Conservation (phyloP, 257 asterid species). For the Fraxinus pennsylvanica region DNA sequence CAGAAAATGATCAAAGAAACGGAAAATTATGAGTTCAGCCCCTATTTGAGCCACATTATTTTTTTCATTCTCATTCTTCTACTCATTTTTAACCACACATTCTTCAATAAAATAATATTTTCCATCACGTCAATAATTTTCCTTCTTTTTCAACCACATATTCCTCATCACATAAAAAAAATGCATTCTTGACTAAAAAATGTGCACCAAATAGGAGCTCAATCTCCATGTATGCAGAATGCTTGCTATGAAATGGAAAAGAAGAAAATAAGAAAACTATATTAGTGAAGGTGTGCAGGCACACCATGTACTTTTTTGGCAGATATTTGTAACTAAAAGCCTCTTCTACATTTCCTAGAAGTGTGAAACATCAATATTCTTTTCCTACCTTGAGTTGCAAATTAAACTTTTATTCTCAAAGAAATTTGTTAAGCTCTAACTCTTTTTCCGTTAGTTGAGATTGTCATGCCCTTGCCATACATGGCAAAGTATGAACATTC, state of each 20-base stretch:
- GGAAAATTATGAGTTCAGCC: neutral
- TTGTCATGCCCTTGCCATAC: neutral
- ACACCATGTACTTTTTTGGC: neutral
- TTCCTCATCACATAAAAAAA: too few species aligned
- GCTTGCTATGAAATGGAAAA: neutral
- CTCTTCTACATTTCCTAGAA: neutral
- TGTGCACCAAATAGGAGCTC: too few species aligned
- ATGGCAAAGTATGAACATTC: conserved; percentile 3
- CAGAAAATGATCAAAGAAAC: neutral
- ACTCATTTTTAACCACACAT: too few species aligned
- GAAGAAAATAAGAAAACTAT: neutral
- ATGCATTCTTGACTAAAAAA: too few species aligned
- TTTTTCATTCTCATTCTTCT: too few species aligned
- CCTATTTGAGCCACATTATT: too few species aligned
- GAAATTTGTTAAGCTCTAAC: neutral
- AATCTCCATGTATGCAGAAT: neutral
- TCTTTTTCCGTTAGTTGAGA: neutral
- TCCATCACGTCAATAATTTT: too few species aligned
- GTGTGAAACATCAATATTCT: conserved; percentile 8
- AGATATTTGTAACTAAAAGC: neutral
- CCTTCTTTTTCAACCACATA: too few species aligned
- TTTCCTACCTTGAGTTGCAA: conserved; percentile 1
- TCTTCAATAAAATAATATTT: too few species aligned
- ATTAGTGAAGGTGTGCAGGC: neutral
- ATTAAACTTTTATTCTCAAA: too few species aligned